Base-by-base conservation (phyloP, 2,329 filamentous ascomycete species). In the Magnaporthales sp. region DNA sequence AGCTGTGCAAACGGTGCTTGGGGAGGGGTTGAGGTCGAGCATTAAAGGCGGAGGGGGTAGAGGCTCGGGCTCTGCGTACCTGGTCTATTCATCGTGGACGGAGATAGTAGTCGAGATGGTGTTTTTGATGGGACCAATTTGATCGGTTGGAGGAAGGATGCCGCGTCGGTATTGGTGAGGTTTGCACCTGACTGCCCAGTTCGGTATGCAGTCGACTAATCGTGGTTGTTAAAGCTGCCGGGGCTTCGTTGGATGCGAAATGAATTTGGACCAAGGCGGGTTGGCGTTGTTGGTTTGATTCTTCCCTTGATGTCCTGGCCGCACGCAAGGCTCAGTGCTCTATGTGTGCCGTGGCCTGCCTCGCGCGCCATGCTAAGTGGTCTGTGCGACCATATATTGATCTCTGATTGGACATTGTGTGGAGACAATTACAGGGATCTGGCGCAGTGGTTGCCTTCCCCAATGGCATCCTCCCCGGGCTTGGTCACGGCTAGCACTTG, bases 1-100 rank as follows among this genome's bases (percentile, higher is more conserved):
- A 58, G 54, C 22, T 58, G 7, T 58, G 54, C n/a, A 22, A 22
- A 26, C 24, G 54, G 54, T 58, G 22, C 54, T 58, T 58, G 24
- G 54, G 54, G 54, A 58, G 54, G 54, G 38, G 38, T 46, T 46
- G 38, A 46, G 38, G 38, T 46, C 38, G 38, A 46, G 38, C 38
- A 46, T 19, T n/a, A 19, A 46, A 46, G 15, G 8, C 38, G 19
- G 32, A 38, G 32, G 32, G 38, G 54, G 54, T 3, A 58, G 54
- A 58, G 54, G n/a, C 24, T 58, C 54, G 54, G 54, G 54, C 54
- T 58, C 71, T 73, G 74, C 80, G 76, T 86, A 86, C 84, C 84
- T 86, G 83, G 81, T 80, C 84, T 81, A 77, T 86, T 86, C 84
- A 86, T 86, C 74, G 76, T 80, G 77, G 74, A 60, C 63, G 24